A percentile compares a stretch with the other conserved stretches of the same genome.
Evolutionary conservation across 176 grass and related monocot species (phyloP).

Genomic region (Oryza longistaminata): DNA sequence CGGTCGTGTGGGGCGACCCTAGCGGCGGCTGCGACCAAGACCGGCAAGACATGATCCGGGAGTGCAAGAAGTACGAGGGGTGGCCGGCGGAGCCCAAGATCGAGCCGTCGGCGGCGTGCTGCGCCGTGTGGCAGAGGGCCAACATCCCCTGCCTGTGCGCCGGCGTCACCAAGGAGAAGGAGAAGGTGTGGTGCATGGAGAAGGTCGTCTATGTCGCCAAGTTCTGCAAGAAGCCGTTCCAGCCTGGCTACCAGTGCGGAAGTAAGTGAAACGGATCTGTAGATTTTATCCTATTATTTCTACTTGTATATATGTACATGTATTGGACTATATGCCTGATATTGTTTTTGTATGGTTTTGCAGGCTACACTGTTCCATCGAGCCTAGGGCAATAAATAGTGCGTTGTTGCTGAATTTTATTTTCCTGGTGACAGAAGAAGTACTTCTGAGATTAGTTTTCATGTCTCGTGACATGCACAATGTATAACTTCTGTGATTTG

Average conservation of each 20-base stretch:
- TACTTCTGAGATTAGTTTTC: neutral
- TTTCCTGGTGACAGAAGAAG: neutral
- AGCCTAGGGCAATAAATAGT: neutral
- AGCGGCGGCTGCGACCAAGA: too few relatives aligned
- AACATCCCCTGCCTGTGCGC: neutral
- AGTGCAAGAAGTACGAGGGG: neutral
- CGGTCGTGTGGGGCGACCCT: too few relatives aligned
- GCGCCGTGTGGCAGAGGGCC: neutral
- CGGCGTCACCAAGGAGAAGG: too few relatives aligned
- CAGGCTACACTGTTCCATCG: neutral
- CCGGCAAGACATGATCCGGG: neutral
- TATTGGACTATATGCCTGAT: too few relatives aligned
- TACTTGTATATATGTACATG: too few relatives aligned
- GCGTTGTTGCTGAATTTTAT: too few relatives aligned
- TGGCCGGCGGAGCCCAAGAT: neutral
- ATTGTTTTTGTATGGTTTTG: neutral
- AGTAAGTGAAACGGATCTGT: neutral
- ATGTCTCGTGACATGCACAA: neutral
- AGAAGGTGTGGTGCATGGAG: conserved; percentile 7
- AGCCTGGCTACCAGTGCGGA: neutral
- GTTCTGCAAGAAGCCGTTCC: neutral
- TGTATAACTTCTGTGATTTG: neutral
- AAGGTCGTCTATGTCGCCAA: neutral
- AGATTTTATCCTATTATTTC: neutral
- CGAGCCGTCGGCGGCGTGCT: neutral